phyloP scores from a whole-genome alignment of 352 stramenopile species.

The Bremia lactucae region DNA sequence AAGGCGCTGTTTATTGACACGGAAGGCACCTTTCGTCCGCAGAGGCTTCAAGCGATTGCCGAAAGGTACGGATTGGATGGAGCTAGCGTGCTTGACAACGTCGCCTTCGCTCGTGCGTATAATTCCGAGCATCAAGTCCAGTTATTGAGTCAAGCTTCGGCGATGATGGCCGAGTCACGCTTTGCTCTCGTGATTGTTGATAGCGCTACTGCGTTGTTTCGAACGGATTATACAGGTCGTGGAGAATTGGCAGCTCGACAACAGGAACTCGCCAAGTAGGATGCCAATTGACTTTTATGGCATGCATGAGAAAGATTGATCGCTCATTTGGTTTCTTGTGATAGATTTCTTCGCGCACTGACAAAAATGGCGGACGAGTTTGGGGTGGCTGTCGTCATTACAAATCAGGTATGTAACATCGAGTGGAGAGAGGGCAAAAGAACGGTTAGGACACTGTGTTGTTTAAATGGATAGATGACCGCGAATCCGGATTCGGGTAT shows the following conservation, averaged over 20 bases:
- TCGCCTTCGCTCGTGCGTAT: slow-evolving; percentile 97
- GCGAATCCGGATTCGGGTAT: slow-evolving; percentile 84
- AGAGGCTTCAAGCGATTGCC: slow-evolving; percentile 94
- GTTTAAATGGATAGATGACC: slow-evolving; percentile 49
- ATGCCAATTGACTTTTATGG: no score
- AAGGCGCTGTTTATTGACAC: slow-evolving; percentile 99
- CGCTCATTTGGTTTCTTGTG: slow-evolving; percentile 9
- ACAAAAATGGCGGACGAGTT: slow-evolving; percentile 98
- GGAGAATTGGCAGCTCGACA: slow-evolving; percentile 94
- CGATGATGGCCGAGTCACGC: slow-evolving; percentile 97
- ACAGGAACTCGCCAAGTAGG: slow-evolving; percentile 77
- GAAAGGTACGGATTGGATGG: slow-evolving; percentile 95
- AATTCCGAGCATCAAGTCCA: slow-evolving; percentile 99
- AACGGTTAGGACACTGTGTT: not conserved
- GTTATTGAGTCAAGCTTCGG: slow-evolving; percentile 94
- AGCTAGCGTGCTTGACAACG: slow-evolving; percentile 96
- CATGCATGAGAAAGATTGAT: no score
- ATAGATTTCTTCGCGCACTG: slow-evolving; percentile 93
- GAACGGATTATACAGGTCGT: slow-evolving; percentile 97
- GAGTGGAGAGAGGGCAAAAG: not conserved
- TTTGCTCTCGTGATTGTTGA: slow-evolving; percentile 96
- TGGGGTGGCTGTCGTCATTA: slow-evolving; percentile 92
- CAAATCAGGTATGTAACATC: slow-evolving; percentile 58
- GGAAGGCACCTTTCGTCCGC: slow-evolving; percentile 96
- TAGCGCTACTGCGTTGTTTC: slow-evolving; percentile 95